Evolutionary conservation across 1,284 basidiomycete species (phyloP).

Genomic region (Tilletia indica): DNA sequence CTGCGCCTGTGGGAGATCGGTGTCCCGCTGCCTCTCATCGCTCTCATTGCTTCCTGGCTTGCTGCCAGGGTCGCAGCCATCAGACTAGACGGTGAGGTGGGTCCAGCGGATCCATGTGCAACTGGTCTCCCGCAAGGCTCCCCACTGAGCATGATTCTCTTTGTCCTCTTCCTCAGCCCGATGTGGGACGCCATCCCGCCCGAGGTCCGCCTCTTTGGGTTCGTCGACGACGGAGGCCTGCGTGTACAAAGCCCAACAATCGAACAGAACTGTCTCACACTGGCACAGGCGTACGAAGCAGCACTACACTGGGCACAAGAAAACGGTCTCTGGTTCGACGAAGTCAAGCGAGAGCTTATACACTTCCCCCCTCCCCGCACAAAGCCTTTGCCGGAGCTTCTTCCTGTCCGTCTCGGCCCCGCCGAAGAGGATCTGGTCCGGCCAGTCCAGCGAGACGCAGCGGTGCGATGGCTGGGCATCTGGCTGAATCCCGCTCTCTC

Average conservation of each 20-base stretch:
- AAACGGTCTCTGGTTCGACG: background rate
- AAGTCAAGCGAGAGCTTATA: background rate
- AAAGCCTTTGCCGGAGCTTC: background rate
- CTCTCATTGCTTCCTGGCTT: background rate
- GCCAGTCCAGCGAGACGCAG: background rate
- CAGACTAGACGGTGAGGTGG: background rate
- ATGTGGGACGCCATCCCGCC: background rate
- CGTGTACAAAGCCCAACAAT: background rate
- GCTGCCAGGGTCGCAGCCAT: background rate
- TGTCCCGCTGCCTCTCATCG: background rate
- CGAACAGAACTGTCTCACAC: background rate
- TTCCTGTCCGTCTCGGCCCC: background rate
- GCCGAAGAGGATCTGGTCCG: background rate
- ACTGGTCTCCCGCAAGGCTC: background rate
- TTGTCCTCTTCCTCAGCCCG: no score
- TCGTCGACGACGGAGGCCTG: no score
- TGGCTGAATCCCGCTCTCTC: background rate
- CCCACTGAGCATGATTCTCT: no score
- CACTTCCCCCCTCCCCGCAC: no score
- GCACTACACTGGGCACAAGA: background rate
- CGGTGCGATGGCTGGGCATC: background rate
- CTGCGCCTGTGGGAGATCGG: background rate
- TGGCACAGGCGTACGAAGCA: background rate
- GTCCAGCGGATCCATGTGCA: background rate
- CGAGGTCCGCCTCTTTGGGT: background rate